Base-by-base conservation (phyloP, 2,329 filamentous ascomycete genomes). In the Aspergillus luchuensis region DNA sequence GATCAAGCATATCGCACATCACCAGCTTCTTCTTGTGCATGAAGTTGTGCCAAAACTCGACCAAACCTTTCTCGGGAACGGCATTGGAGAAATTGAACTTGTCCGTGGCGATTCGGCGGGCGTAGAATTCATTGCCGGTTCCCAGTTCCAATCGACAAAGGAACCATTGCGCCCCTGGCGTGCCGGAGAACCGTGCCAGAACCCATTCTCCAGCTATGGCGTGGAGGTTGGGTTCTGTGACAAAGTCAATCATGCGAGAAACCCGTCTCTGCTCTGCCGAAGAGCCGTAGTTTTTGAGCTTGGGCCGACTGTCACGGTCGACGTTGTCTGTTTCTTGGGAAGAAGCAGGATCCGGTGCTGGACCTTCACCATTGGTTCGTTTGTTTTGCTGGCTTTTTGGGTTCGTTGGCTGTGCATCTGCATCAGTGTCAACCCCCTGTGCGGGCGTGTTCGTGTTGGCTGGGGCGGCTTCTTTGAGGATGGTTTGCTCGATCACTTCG, bases 141-240 rank as follows among this genome's bases (percentile, higher is more conserved):
- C 61, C 63, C 8, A 66, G 43, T 28, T 58, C 62, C 10, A 66
- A 23, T 5, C 57, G 54, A 28, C 57, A 64, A 6, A 66, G 62
- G 52, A 64, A 66, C 63, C 63, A 66, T 10, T 58, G 62, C 11
- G 63, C 63, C 11, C 59, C 57, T 10, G 56, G 50, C 13, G 52
- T 50, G 19, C 61, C 62, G 1, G 64, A 64, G 50, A 66, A 64
- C 5, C 64, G 55, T 3, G 57, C 58, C 5, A 66, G 54, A 2
- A 64, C 64, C 64, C 64, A 66, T 61, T 66, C 64, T 13, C 64
- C 64, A 10, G 64, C 64, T 38, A 66, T 61, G 3, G 56, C 51
- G 13, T 63, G 33, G 1, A 64, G 62, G 17, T 64, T 49, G 4
- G 58, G 19, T 21, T 63, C 61, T n/a, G 62, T 56, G 11, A 66